Evolutionary conservation across 129 eudicot species (phyloP).

Genomic region (Erigeron canadensis): DNA sequence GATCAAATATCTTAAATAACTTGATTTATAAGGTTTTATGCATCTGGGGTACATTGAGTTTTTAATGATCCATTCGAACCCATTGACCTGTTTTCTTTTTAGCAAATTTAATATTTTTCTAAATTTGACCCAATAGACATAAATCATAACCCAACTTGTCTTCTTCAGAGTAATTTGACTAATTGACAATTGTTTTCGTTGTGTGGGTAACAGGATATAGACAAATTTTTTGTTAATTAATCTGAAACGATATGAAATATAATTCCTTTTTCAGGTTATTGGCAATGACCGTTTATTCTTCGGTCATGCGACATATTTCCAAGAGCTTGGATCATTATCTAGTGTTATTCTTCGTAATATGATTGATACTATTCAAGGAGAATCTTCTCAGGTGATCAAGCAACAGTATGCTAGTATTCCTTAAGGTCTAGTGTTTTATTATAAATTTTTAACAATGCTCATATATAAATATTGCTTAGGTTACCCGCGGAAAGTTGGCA

Average conservation of each 20-base stretch:
- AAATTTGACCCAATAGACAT: background rate
- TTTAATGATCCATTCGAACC: background rate
- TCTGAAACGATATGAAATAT: background rate
- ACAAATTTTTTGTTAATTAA: constrained; percentile 14
- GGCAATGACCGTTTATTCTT: constrained; percentile 49
- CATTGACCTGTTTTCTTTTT: too few relatives aligned
- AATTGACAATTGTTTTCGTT: background rate
- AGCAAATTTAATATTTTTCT: too few relatives aligned
- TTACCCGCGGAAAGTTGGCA: constrained; percentile 71
- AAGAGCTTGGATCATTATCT: constrained; percentile 53
- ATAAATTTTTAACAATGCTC: constrained; percentile 10
- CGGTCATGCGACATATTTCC: constrained; percentile 40
- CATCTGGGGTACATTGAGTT: background rate
- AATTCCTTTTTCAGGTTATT: constrained; percentile 43
- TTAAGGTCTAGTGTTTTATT: background rate
- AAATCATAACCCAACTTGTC: too few relatives aligned
- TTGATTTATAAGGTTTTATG: background rate
- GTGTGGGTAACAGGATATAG: background rate
- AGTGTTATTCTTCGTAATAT: constrained; percentile 41
- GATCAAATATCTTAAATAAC: background rate
- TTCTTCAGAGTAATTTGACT: background rate
- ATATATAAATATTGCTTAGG: constrained; percentile 36
- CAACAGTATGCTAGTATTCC: background rate
- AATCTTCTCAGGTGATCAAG: constrained; percentile 54
- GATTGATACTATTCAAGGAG: constrained; percentile 44